Conservation (phyloP, 148 eudicot species). For the Suaeda aralocaspica region DNA sequence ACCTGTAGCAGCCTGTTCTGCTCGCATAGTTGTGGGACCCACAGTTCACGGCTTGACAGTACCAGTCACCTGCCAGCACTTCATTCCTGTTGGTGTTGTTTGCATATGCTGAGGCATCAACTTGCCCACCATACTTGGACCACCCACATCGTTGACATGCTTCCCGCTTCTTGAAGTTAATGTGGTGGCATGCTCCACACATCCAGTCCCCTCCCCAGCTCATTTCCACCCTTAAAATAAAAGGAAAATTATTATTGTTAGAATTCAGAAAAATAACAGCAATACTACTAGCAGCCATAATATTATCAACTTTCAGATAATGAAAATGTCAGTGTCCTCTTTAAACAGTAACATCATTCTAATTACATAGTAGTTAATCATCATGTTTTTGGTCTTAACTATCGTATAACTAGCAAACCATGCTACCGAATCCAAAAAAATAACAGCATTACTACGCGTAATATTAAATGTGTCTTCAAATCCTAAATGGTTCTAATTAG, state of each 20-base stretch:
- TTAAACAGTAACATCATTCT: no score
- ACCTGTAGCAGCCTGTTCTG: conserved; percentile 55
- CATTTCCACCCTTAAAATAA: conserved; percentile 28
- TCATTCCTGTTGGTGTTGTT: conserved; percentile 30
- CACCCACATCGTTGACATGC: conserved; percentile 61
- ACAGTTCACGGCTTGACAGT: conserved; percentile 58
- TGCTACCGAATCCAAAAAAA: no score
- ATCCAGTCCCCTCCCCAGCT: conserved; percentile 85
- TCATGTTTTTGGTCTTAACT: no score
- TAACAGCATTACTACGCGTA: no score
- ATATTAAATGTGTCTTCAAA: no score
- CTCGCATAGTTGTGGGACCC: conserved; percentile 90
- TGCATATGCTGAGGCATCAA: conserved; percentile 37
- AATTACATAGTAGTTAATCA: no score
- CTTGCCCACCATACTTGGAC: conserved; percentile 41
- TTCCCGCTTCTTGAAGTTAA: conserved; percentile 80
- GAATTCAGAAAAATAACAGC: not conserved
- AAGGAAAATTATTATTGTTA: not conserved
- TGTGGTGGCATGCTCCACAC: conserved; percentile 71
- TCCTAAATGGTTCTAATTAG: no score
- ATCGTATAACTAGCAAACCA: no score
- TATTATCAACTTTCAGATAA: no score
- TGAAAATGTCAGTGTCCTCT: no score
- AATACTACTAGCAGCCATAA: not conserved
- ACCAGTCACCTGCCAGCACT: conserved; percentile 84